phyloP scores from a whole-genome alignment of 805 yeast species.

The Suhomyces kilbournensis region DNA sequence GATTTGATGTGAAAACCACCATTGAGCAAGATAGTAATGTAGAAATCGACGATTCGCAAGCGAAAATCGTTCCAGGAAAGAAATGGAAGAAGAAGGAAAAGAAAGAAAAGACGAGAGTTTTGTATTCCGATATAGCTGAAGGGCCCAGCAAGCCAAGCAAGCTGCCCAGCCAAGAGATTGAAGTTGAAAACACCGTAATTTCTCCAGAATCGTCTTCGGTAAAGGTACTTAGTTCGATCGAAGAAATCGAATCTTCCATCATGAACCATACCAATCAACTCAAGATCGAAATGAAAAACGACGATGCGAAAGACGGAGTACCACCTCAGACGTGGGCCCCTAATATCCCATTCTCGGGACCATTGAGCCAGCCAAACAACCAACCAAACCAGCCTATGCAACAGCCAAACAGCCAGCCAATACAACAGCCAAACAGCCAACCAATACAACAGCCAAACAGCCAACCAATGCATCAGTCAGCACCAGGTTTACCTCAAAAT shows the following conservation, averaged over 20 bases:
- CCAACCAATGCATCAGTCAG: background rate
- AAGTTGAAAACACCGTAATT: background rate
- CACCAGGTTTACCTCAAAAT: background rate
- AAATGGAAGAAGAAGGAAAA: conserved; percentile 8
- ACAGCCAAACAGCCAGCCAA: background rate
- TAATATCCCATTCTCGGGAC: background rate
- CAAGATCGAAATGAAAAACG: conserved; percentile 1
- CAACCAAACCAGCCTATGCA: background rate
- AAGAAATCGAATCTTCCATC: conserved; percentile 37
- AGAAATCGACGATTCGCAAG: conserved; percentile 3
- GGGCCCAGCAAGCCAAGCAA: background rate
- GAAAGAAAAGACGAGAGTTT: conserved; percentile 2
- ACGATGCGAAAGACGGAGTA: background rate
- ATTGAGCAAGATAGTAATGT: background rate
- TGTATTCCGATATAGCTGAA: background rate
- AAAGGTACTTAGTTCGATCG: conserved; percentile 25
- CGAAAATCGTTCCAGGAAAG: conserved; percentile 4
- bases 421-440: background rate
- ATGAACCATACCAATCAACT: conserved; percentile 31
- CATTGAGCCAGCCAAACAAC: background rate
- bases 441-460: background rate
- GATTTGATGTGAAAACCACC: background rate
- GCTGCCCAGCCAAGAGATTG: background rate
- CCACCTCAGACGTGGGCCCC: background rate
- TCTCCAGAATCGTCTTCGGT: background rate